phyloP scores from a whole-genome alignment of 129 eudicot genomes.

The Arctium minus region DNA sequence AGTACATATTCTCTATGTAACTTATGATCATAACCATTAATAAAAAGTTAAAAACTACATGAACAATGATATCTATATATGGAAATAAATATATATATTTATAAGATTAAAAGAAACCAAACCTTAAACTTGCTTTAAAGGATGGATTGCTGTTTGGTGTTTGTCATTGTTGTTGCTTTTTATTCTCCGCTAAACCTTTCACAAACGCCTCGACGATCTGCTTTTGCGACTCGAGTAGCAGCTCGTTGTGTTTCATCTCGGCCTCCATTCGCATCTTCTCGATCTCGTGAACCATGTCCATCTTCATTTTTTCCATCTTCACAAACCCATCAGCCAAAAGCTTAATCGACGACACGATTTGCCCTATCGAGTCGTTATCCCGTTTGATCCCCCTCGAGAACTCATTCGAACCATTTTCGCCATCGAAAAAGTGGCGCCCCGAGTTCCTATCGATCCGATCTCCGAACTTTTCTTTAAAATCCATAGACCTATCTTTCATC shows the following conservation, averaged over 20 bases:
- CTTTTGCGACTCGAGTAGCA: conserved; percentile 68
- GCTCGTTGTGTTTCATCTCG: conserved; percentile 75
- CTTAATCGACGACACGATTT: conserved; percentile 64
- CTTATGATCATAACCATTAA: conserved; percentile 9
- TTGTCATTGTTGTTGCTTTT: conserved; percentile 20
- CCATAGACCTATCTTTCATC: conserved; percentile 27
- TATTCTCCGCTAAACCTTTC: conserved; percentile 56
- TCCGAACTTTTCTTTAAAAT: conserved; percentile 18
- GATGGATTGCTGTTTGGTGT: not conserved
- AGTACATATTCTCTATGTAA: conserved; percentile 7
- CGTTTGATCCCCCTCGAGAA: conserved; percentile 38
- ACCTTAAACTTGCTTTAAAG: not conserved
- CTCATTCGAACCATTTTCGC: conserved; percentile 8
- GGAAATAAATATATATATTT: not conserved
- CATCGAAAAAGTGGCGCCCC: not conserved
- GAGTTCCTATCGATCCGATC: conserved; percentile 26
- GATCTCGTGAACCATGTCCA: conserved; percentile 86
- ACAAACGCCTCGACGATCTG: conserved; percentile 77
- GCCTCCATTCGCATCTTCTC: conserved; percentile 78
- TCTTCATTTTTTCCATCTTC: conserved; percentile 90
- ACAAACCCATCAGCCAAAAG: conserved; percentile 75
- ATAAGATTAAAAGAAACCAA: conserved; percentile 16
- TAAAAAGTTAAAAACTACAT: conserved; percentile 9
- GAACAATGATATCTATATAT: conserved; percentile 1
- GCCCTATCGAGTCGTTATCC: conserved; percentile 37